Evolutionary conservation across 139 green algal genomes (phyloP), one percentile per base, ranked within the genome.

Genomic region (Asterochloris sp.): DNA sequence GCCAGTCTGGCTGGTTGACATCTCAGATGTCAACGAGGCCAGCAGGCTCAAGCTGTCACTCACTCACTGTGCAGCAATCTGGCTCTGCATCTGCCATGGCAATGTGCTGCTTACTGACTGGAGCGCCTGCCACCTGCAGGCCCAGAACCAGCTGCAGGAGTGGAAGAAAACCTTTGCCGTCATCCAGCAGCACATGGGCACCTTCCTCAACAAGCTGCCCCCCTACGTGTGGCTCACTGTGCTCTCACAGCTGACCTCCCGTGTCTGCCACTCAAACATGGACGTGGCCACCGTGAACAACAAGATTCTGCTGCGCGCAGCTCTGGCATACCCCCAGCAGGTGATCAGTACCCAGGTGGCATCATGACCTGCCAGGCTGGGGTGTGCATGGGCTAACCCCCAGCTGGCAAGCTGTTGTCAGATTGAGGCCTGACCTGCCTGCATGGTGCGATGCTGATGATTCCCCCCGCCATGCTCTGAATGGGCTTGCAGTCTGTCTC

Each of bases 191-290:
- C 73, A 62, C 63, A 91, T 95, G 87, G 26, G 64, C 10, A 29
- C n/a, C 11, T 75, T 92, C 16, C 38, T 71, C 71, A 89, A 90
- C 68, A 61, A 12, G 10, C 79, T 99, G 12, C 91, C 96, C 1
- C 69, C 89, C 17, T 89, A 92, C 76, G 89, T 91, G 74, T 98
- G 95, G 96, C 92, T 98, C 54, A 81, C 90, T 27, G 93, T 90
- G 69, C 88, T 98, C 83, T 91, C 93, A 2, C 96, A 99, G 94
- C 93, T 99, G 82, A 97, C 93, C 81, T 97, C 91, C 0, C 90
- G 96, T 76, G 92, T 99, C 80, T 95, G 90, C 79, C 96, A 99
- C 87, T 84, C 85, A 17, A 83, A 95, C 81, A 13, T 67, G 9
- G 92, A 97, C 14, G 91, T 96, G 28, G 38, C 86, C 17, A 80